Percentiles rank a stretch among this genome's conserved stretches.
Evolutionary conservation across 2,329 filamentous ascomycete genomes (phyloP).

Genomic region (Dactylellina haptotyla): DNA sequence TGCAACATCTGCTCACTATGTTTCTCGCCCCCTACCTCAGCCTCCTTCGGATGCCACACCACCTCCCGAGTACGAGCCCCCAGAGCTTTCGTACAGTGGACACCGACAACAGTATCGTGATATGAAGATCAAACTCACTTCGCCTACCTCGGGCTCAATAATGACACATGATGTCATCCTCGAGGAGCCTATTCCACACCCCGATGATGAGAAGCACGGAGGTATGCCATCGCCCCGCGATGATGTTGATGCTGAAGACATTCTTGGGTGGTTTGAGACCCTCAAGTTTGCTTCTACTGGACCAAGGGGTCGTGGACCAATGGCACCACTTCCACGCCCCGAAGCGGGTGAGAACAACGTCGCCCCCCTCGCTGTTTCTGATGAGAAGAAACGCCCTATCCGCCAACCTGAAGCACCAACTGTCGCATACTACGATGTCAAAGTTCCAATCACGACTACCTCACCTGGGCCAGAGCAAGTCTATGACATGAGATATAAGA

Average conservation of each 20-base stretch:
- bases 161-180: conserved; percentile 43
- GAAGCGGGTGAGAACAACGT: conserved; percentile 33
- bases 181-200: conserved; percentile 34
- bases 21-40: conserved; percentile 45
- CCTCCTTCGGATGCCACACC: conserved; percentile 44
- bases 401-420: background rate
- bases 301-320: conserved; percentile 40
- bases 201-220: conserved; percentile 22
- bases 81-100: conserved; percentile 6
- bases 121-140: conserved; percentile 40
- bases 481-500: conserved; percentile 27
- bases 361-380: background rate
- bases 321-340: conserved; percentile 42
- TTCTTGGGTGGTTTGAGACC: conserved; percentile 49
- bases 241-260: conserved; percentile 51
- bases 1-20: conserved; percentile 30
- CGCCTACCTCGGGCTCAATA: conserved; percentile 22
- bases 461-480: background rate
- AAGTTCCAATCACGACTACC: conserved; percentile 24
- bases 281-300: conserved; percentile 48
- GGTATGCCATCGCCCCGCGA: conserved; percentile 38
- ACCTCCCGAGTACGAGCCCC: conserved; percentile 48
- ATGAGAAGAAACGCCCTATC: background rate
- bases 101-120: conserved; percentile 36
- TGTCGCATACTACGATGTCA: conserved; percentile 35